A percentile compares a stretch with the other conserved stretches of the same genome.
phyloP scores from a whole-genome alignment of 2,329 filamentous ascomycete genomes.

The Podosphaera aphanis region DNA sequence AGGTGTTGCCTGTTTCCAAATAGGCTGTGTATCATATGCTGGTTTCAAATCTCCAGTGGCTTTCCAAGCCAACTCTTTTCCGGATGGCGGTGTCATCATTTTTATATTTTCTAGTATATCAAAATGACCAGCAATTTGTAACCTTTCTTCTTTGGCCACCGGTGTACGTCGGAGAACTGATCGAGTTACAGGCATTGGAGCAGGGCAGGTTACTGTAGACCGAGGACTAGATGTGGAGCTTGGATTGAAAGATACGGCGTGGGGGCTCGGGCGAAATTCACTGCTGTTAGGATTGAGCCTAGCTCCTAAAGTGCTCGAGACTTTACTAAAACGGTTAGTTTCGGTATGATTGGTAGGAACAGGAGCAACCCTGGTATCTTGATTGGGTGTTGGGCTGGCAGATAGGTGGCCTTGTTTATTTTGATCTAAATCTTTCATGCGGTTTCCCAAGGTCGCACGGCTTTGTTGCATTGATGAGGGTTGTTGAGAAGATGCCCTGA shows the following conservation, averaged over 20 bases:
- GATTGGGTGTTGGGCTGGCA: conserved; percentile 8
- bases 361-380: conserved; percentile 48
- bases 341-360: conserved; percentile 39
- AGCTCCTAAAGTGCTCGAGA: conserved; percentile 26
- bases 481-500: conserved; percentile 13
- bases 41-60: conserved; percentile 65
- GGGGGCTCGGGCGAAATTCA: conserved; percentile 72
- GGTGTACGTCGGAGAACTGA: conserved; percentile 47
- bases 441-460: conserved; percentile 8
- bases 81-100: conserved; percentile 27
- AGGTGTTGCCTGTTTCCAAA: conserved; percentile 46
- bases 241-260: conserved; percentile 47
- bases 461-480: conserved; percentile 8
- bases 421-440: conserved; percentile 13
- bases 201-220: conserved; percentile 21
- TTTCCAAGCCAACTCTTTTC: conserved; percentile 33
- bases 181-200: conserved; percentile 19
- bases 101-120: conserved; percentile 37
- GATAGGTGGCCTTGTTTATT: conserved; percentile 9
- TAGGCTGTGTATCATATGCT: conserved; percentile 63
- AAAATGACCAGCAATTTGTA: conserved; percentile 30
- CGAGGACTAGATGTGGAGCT: conserved; percentile 52
- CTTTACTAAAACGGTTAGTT: conserved; percentile 25
- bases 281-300: conserved; percentile 42
- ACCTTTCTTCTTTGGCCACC: conserved; percentile 30